Evolutionary conservation across 1,284 basidiomycete species (phyloP), one percentile per base, ranked within the genome.

Genomic region (Cutaneotrichosporon sp.): DNA sequence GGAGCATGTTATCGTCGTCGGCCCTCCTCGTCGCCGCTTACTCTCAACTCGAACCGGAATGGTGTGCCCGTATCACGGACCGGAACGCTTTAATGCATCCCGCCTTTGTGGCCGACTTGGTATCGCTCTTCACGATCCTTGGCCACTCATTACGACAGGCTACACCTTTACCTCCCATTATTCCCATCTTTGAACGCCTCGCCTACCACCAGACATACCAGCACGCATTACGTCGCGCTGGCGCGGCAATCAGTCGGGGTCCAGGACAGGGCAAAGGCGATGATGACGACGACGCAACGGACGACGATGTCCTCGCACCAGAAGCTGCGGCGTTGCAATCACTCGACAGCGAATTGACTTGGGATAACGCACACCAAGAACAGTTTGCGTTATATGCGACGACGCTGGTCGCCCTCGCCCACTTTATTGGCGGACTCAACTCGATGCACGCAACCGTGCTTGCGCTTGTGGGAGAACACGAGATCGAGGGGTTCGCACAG

Each of bases 161-260:
- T 6, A 56, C 67, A 18, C 70, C 76, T 0, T 65, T 81, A n/a
- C 78, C 79, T 2, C 72, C 77, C 1, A 74, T 72, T 7, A 72
- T 79, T 18, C 74, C 79, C 10, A 74, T 81, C 40, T 72, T 77
- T 46, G 80, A 81, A 61, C 68, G 77, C 18, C 66, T 81, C 5
- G 67, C 70, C 4, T 72, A 73, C 56, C 72, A 76, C 67, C 69
- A 63, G 47, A 26, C 14, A 9, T 36, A 21, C 21, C 5, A 14
- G 13, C 7, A 53, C 16, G 51, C 31, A 4, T 5, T 30, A 0
- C 11, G 30, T 6, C 51, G 51, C 6, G 42, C 42, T 1, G 31
- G 4, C 51, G 5, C 5, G 14, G 8, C 13, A 5, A 9, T 22
- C n/a, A 10, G 4, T n/a, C n/a, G 13, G 47, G n/a, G 22, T 9